These are phyloP conservation scores for Pilatotrama ljubarskyi DNA, from an alignment of 768 basidiomycete species.

Conservation along the genomic window DNA sequence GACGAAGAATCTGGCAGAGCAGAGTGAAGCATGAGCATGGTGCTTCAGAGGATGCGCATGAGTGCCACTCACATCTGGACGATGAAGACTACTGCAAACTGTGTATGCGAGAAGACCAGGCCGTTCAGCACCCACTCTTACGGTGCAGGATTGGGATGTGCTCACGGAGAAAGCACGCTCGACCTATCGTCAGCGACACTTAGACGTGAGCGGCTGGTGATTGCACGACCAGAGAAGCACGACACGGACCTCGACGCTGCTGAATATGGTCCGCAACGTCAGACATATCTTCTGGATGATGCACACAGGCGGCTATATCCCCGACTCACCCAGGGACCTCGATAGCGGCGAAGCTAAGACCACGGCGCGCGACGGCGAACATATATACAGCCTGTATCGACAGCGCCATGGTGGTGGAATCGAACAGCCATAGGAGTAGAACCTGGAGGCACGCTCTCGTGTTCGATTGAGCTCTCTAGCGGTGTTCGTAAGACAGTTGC, in stretches of 20 bases:
- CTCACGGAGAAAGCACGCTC: constrained; percentile 19
- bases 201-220: no score
- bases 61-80: constrained; percentile 11
- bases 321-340: constrained; percentile 8
- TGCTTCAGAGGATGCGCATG: no score
- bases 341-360: constrained; percentile 1
- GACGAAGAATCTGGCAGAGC: neutral
- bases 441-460: no score
- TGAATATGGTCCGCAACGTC: neutral
- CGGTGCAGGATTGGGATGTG: neutral
- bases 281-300: no score
- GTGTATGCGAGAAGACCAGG: neutral
- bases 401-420: constrained; percentile 11
- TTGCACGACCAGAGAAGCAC: neutral
- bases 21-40: no score
- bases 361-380: constrained; percentile 10
- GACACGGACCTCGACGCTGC: neutral
- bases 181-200: neutral
- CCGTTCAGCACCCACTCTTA: neutral
- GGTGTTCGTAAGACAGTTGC: neutral
- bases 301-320: no score
- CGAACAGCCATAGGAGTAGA: constrained; percentile 10
- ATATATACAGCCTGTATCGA: constrained; percentile 10
- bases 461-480: no score
- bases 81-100: constrained; percentile 13